Base-by-base conservation (phyloP, 2,329 filamentous ascomycete species). In the Trematosphaeria pertusa region DNA sequence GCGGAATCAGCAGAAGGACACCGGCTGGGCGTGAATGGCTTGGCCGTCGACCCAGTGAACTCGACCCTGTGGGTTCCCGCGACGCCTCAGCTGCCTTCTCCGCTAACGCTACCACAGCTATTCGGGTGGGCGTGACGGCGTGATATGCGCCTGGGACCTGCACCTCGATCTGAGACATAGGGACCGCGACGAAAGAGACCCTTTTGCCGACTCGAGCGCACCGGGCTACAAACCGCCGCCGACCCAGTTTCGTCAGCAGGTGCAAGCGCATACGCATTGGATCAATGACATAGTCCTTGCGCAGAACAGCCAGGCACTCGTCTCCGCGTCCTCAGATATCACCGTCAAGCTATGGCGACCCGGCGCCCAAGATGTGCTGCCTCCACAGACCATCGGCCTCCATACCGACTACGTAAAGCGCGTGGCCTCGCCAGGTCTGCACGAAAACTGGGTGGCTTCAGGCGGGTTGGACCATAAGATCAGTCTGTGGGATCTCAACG, bases 341-440 rank as follows among this genome's bases (percentile, higher is more conserved):
- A 91, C 91, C 7, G 91, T 97, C 68, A 94, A 96, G 72, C 76
- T 96, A 62, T 97, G 92, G 94, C 84, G 92, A 45, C 93, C 93
- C 18, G 75, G 80, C 12, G 83, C 83, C 36, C 77, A 83, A 45
- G 82, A 84, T 37, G 74, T 76, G 18, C 80, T 87, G 38, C 84
- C 87, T 8, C 87, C 89, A 4, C 81, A 84, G 55, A 91, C 89
- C 32, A 93, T 99, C 65, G 94, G 94, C 55, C 86, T 93, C 63
- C 94, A 99, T 73, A 87, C 87, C 63, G 94, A 99, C 78, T 99
- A 97, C 68, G 92, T 96, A 67, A 99, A 97, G 75, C 92, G 91
- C 59, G 82, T 99, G 28, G 90, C 92, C 14, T 88, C 89, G 6
- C 90, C 93, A 33, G 80, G 83, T 58, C 75, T 79, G 32, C 79